Evolutionary conservation across 768 basidiomycete genomes (phyloP), one percentile per base, ranked within the genome.

Genomic region (Phylloporus sp.): DNA sequence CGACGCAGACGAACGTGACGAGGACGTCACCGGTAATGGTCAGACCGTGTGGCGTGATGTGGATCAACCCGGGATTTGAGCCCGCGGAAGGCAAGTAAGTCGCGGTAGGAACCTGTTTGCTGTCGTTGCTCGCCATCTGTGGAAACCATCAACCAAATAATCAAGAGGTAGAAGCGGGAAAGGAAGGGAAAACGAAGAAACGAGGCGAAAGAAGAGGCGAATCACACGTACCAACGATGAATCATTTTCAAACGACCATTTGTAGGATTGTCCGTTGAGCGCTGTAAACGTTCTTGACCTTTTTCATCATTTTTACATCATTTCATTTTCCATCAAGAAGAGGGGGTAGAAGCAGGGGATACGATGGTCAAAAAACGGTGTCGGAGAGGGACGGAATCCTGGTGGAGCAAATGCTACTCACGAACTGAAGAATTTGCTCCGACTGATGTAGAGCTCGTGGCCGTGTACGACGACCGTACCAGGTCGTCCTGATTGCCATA

Each of bases 261-360:
- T 68, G 50, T 68, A 68, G 6, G 67, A 65, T 38, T 68, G 64
- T 16, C 67, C 67, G 41, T 68, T 68, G 57, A 70, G 59, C 23
- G 67, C 69, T 35, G 59, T 68, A 35, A 68, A 68, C 41, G 69
- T 69, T 26, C 67, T 57, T 31, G 67, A 70, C 45, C 67, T 68
- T 43, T 48, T 49, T 44, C 40, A 32, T 24, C 5, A 16, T 31
- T 28, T 28, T 40, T 29, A 39, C 47, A 48, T 48, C 38, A 48
- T 48, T 32, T 32, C 20, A 35, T 44, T 32, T 24, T 39, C 9
- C n/a, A 45, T 50, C 35, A 29, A 26, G 24, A 34, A 28, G 15
- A 34, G 12, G 8, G 5, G 10, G 28, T 15, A n/a, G 13, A 34
- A 15, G 32, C 38, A 8, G 38, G 18, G 38, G 23, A 15, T 11